phyloP scores from a whole-genome alignment of 2,329 filamentous ascomycete genomes.

The Thelonectria blattea region DNA sequence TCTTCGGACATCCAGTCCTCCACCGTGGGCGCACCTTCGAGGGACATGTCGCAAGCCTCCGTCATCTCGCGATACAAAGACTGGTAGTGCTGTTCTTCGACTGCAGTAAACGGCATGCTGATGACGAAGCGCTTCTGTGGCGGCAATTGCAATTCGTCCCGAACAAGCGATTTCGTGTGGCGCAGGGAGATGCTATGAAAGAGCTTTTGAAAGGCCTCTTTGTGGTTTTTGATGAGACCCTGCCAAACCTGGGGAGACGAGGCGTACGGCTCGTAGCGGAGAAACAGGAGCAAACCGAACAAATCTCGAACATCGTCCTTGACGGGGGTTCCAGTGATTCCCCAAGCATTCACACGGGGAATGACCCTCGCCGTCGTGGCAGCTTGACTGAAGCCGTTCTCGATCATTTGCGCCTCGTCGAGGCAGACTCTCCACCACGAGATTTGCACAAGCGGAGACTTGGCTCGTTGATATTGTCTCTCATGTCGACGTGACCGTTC shows the following conservation, averaged over 20 bases:
- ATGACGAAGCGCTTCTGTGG: constrained; percentile 86
- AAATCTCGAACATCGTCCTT: constrained; percentile 80
- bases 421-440: constrained; percentile 86
- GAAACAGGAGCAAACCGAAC: constrained; percentile 79
- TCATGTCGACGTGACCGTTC: constrained; percentile 70
- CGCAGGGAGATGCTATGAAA: constrained; percentile 78
- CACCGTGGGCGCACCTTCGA: constrained; percentile 65
- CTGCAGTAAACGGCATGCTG: constrained; percentile 84
- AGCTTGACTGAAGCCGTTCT: constrained; percentile 83
- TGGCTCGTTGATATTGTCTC: constrained; percentile 68
- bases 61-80: constrained; percentile 79
- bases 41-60: constrained; percentile 68
- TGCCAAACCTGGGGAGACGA: constrained; percentile 70
- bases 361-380: constrained; percentile 81
- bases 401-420: constrained; percentile 90
- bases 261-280: constrained; percentile 79
- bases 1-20: constrained; percentile 71
- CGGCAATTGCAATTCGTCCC: constrained; percentile 79
- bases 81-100: constrained; percentile 90
- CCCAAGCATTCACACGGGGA: constrained; percentile 88
- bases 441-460: constrained; percentile 79
- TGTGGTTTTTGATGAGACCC: constrained; percentile 65
- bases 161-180: constrained; percentile 83
- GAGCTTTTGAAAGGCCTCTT: constrained; percentile 68
- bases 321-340: constrained; percentile 85